A percentile compares a stretch with the other conserved stretches of the same genome.
Evolutionary conservation across 108 stramenopile species (phyloP).

Genomic region (Fragilaria crotonensis): DNA sequence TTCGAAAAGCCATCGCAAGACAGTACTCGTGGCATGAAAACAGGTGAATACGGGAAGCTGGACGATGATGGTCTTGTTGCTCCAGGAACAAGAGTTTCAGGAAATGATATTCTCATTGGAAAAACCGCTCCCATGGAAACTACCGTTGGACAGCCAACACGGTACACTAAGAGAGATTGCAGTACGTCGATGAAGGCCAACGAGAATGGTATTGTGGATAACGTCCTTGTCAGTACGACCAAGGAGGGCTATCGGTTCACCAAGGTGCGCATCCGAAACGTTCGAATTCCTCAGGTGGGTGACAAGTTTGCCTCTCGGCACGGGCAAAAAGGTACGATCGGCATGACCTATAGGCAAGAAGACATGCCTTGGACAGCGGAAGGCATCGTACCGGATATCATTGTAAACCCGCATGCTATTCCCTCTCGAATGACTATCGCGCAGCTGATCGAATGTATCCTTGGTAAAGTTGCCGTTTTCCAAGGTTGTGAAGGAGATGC

Average conservation of each 20-base stretch:
- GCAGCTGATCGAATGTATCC: conserved; percentile 96
- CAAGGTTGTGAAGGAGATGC: conserved; percentile 97
- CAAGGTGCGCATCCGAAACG: conserved; percentile 96
- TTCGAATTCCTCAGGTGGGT: conserved; percentile 93
- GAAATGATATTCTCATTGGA: conserved; percentile 94
- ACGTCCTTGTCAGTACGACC: conserved; percentile 82
- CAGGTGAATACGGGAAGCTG: conserved; percentile 96
- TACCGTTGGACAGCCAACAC: conserved; percentile 61
- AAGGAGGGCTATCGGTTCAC: conserved; percentile 95
- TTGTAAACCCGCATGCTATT: conserved; percentile 99
- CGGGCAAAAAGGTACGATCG: conserved; percentile 99
- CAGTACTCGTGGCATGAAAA: conserved; percentile 79
- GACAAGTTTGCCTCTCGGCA: conserved; percentile 96
- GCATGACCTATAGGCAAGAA: conserved; percentile 98
- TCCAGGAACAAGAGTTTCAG: conserved; percentile 93
- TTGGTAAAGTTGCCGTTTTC: conserved; percentile 95
- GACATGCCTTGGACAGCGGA: conserved; percentile 99
- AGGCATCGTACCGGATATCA: conserved; percentile 98
- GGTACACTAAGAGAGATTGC: conserved; percentile 91
- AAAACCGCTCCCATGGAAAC: conserved; percentile 89
- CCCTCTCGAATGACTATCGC: conserved; percentile 99
- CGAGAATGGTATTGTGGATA: conserved; percentile 97
- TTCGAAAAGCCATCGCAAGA: conserved; percentile 89
- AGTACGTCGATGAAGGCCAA: conserved; percentile 95
- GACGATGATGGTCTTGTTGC: conserved; percentile 96